These are phyloP conservation scores for Cladophialophora chaetospira DNA, from an alignment of 2,329 filamentous ascomycete species.

Conservation along the genomic window DNA sequence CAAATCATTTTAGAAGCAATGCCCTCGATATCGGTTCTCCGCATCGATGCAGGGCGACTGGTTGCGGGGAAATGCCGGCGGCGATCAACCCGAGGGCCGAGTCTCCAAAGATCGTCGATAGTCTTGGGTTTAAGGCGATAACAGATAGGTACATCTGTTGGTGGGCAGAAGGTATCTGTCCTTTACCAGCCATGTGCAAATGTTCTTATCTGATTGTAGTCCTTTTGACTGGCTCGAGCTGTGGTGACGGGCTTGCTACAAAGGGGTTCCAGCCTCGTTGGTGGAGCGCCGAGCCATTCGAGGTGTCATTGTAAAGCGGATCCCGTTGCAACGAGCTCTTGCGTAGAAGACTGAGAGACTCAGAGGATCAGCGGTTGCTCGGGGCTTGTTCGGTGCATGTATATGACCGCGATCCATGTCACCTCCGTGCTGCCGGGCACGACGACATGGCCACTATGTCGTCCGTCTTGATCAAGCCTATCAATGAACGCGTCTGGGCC, in stretches of 20 bases:
- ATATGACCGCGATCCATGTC: too few relatives aligned
- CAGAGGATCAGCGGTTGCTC: too few relatives aligned
- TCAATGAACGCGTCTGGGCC: too few relatives aligned
- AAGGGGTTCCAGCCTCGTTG: background rate
- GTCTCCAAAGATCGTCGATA: slow-evolving; percentile 5
- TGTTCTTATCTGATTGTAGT: background rate
- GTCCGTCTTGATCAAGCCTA: too few relatives aligned
- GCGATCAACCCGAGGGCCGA: background rate
- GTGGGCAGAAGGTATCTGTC: background rate
- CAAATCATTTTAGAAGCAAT: background rate
- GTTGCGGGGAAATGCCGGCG: slow-evolving; percentile 4
- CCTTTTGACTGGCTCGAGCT: too few relatives aligned
- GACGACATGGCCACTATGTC: too few relatives aligned
- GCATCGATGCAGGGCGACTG: background rate
- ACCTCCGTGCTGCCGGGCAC: too few relatives aligned
- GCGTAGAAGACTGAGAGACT: too few relatives aligned
- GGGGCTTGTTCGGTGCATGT: too few relatives aligned
- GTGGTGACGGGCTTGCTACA: too few relatives aligned
- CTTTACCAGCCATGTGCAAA: background rate
- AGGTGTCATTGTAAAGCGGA: too few relatives aligned
- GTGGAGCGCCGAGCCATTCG: background rate
- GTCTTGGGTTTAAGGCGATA: background rate
- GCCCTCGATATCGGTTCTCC: background rate
- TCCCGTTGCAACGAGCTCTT: too few relatives aligned
- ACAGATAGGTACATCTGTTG: background rate